A percentile compares a stretch with the other conserved stretches of the same genome.
phyloP scores from a whole-genome alignment of 2,329 filamentous ascomycete species.

The Neofusicoccum laricinum region DNA sequence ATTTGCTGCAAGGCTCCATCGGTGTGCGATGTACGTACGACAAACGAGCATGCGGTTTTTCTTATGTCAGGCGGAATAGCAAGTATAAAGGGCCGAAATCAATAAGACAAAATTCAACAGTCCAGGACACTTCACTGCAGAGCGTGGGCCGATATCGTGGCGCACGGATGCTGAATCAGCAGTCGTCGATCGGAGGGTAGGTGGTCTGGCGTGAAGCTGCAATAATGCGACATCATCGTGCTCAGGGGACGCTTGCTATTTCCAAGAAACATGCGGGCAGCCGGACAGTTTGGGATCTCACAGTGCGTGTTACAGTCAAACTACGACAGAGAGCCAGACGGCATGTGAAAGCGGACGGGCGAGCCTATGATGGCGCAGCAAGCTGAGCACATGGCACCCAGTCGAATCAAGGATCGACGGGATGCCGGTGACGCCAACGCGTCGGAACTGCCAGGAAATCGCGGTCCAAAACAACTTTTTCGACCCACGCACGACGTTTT shows the following conservation, averaged over 20 bases:
- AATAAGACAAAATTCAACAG: neutral
- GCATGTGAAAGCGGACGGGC: neutral
- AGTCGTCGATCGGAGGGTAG: neutral
- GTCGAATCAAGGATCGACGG: neutral
- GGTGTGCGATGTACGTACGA: neutral
- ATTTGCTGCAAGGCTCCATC: neutral
- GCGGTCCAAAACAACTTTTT: conserved; percentile 11
- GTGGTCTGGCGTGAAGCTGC: too few species aligned
- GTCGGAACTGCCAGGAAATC: conserved; percentile 15
- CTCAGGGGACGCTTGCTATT: neutral
- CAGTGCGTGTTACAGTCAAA: neutral
- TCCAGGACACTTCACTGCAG: neutral
- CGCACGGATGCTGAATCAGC: conserved; percentile 1
- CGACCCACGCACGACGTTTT: conserved; percentile 1
- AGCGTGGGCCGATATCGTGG: neutral
- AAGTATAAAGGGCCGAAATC: neutral
- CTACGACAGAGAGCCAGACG: neutral
- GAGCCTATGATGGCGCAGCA: neutral
- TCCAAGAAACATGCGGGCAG: neutral
- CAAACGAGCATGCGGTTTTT: conserved; percentile 1
- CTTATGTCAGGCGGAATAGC: neutral
- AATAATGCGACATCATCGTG: neutral
- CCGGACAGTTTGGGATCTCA: neutral
- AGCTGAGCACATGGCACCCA: neutral
- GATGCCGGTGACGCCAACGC: conserved; percentile 11